These are phyloP conservation scores for Lipomyces japonicus DNA, from an alignment of 805 yeast genomes.

Conservation along the genomic window DNA sequence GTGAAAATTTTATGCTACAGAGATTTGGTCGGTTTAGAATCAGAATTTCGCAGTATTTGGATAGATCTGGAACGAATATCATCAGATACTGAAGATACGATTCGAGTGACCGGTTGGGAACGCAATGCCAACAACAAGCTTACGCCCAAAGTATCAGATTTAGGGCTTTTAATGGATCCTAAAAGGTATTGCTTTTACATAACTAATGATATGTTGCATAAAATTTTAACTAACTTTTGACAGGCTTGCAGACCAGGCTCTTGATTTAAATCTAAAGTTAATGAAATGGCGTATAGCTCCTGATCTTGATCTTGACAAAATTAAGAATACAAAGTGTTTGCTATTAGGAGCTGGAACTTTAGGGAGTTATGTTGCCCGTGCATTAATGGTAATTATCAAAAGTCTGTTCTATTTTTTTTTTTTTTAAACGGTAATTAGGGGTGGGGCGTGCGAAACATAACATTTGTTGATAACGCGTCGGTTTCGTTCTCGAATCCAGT, in stretches of 20 bases:
- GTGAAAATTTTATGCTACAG: conserved; percentile 45
- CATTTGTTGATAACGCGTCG: conserved; percentile 84
- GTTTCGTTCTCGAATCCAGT: conserved; percentile 95
- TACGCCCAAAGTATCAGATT: conserved; percentile 78
- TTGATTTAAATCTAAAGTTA: conserved; percentile 80
- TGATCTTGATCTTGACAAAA: conserved; percentile 60
- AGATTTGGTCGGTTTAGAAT: conserved; percentile 24
- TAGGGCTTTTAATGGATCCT: conserved; percentile 80
- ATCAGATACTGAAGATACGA: conserved; percentile 30
- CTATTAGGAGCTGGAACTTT: conserved; percentile 95
- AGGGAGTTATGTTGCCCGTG: conserved; percentile 86
- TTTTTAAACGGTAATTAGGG: conserved; percentile 41
- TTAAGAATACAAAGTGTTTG: conserved; percentile 60
- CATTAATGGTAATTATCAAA: conserved; percentile 45
- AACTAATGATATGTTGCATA: neutral
- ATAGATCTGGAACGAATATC: conserved; percentile 15
- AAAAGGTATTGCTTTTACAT: conserved; percentile 33
- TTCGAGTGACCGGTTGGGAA: conserved; percentile 83
- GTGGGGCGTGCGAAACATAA: conserved; percentile 87
- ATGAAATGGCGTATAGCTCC: conserved; percentile 98
- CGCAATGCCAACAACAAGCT: conserved; percentile 60
- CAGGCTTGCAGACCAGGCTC: conserved; percentile 81
- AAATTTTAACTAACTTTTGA: neutral
- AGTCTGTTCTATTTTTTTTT: neutral
- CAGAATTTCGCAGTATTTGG: conserved; percentile 32